phyloP scores from a whole-genome alignment of 495 filamentous ascomycete genomes.

The Aspergillus funiculosus region DNA sequence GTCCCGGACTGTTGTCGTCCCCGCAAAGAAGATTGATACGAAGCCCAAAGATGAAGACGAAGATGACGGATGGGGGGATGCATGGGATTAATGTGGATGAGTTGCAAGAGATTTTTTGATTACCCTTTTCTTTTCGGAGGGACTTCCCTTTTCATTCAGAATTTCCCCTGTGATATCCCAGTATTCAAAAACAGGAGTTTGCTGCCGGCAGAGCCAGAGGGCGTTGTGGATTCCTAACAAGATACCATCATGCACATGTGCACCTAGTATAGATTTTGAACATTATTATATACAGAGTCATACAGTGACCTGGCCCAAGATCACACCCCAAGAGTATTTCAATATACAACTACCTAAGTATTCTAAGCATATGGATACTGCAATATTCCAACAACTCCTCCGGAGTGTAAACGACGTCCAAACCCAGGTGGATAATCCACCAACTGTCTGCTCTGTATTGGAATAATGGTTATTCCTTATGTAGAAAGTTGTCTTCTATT shows the following conservation, averaged over 20 bases:
- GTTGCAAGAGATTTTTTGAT: not conserved
- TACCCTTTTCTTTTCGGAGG: not conserved
- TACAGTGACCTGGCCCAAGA: too few species aligned
- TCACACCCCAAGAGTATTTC: too few species aligned
- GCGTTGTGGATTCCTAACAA: not conserved
- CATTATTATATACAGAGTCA: too few species aligned
- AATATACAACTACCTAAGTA: too few species aligned
- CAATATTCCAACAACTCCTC: too few species aligned
- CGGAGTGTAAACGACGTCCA: too few species aligned
- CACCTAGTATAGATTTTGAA: not conserved
- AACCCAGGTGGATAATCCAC: too few species aligned
- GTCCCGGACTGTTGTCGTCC: slow-evolving; percentile 28
- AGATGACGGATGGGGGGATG: slow-evolving; percentile 54
- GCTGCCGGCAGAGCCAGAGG: not conserved
- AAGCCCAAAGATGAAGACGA: slow-evolving; percentile 45
- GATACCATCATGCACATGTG: slow-evolving; percentile 9
- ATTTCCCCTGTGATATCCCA: not conserved
- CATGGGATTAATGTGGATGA: slow-evolving; percentile 42
- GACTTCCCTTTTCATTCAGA: not conserved
- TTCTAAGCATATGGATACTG: too few species aligned
- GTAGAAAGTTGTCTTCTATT: too few species aligned
- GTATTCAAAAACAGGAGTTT: not conserved
- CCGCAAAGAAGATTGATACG: slow-evolving; percentile 44
- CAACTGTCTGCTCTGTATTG: too few species aligned
- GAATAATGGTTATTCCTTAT: too few species aligned